phyloP scores from a whole-genome alignment of 495 filamentous ascomycete genomes.

The Venustampulla echinocandica region DNA sequence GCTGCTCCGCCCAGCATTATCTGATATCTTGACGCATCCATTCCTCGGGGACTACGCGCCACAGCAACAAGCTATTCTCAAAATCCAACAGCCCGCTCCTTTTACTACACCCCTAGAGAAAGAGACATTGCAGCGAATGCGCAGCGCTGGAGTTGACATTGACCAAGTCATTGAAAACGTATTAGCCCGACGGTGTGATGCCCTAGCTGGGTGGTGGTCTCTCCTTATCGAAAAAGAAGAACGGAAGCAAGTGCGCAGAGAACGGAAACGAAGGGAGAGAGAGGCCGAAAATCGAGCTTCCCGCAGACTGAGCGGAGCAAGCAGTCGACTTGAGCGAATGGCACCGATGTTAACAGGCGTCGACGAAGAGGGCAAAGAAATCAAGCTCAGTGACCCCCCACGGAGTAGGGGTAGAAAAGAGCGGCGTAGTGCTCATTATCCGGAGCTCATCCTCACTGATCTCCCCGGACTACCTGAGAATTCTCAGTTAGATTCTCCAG shows the following conservation, averaged over 20 bases:
- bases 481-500: conserved; percentile 23
- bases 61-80: conserved; percentile 84
- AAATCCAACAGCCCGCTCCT: conserved; percentile 70
- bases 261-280: conserved; percentile 76
- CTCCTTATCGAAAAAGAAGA: conserved; percentile 93
- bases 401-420: conserved; percentile 47
- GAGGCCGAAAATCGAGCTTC: conserved; percentile 74
- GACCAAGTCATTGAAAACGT: conserved; percentile 93
- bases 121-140: conserved; percentile 86
- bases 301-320: conserved; percentile 75
- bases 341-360: conserved; percentile 66
- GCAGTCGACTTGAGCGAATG: conserved; percentile 70
- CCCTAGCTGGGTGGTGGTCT: conserved; percentile 92
- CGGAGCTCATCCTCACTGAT: conserved; percentile 46
- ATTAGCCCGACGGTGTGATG: conserved; percentile 78
- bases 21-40: conserved; percentile 82
- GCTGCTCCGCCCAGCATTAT: conserved; percentile 68
- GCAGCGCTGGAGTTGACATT: conserved; percentile 87
- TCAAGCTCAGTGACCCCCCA: conserved; percentile 38
- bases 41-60: conserved; percentile 85
- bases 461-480: conserved; percentile 66
- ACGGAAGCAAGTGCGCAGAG: conserved; percentile 73
- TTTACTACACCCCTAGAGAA: conserved; percentile 88
- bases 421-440: conserved; percentile 42
- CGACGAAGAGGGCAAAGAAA: conserved; percentile 54